Conservation (phyloP, 176 grass and related monocot species). For the Raddia guianensis region DNA sequence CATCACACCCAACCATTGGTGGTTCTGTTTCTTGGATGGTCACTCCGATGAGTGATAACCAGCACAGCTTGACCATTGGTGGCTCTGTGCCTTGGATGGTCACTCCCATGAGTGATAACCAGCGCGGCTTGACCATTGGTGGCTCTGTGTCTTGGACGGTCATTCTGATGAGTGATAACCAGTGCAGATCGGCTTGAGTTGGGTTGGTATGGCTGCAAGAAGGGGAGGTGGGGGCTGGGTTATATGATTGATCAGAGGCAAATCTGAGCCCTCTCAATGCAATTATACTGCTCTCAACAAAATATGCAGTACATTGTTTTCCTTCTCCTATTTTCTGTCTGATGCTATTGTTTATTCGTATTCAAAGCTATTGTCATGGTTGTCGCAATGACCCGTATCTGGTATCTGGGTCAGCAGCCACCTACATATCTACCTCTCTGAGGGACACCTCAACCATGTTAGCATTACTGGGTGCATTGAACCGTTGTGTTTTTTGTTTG, state of each 20-base stretch:
- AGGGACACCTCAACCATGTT: neutral
- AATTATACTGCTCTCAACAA: neutral
- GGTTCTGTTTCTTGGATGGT: slow-evolving; percentile 26
- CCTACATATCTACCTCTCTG: neutral
- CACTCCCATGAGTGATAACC: neutral
- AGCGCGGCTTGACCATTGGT: neutral
- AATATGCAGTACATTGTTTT: neutral
- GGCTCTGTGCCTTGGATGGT: too few relatives aligned
- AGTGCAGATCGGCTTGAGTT: neutral
- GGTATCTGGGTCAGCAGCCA: neutral
- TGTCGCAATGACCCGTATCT: too few relatives aligned
- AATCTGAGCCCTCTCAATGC: slow-evolving; percentile 20
- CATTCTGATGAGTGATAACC: slow-evolving; percentile 23
- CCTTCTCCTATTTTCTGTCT: neutral
- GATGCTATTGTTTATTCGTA: too few relatives aligned
- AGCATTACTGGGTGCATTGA: neutral
- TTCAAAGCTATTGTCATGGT: too few relatives aligned
- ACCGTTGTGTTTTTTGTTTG: neutral
- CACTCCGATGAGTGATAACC: neutral
- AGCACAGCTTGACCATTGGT: too few relatives aligned
- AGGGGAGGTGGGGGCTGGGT: neutral
- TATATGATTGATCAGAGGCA: slow-evolving; percentile 41
- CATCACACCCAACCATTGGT: neutral
- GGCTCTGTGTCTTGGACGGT: slow-evolving; percentile 29
- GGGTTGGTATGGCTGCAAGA: neutral